Percentiles rank a stretch among this genome's conserved stretches.
phyloP scores from a whole-genome alignment of 305 asterid genomes.

The Withania somnifera region DNA sequence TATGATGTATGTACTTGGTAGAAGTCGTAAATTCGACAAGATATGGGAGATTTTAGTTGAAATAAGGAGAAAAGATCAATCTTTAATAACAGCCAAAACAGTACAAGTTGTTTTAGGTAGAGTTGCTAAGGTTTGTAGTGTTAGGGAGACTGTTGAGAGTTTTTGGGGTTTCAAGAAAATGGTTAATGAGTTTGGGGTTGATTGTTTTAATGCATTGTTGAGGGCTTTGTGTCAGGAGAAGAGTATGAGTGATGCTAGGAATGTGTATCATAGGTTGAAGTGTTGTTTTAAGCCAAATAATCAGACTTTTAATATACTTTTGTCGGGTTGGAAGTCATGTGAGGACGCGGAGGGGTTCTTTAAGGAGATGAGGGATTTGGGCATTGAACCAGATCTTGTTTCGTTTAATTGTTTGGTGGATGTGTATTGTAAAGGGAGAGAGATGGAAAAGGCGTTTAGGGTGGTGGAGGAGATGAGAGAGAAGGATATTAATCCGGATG shows the following conservation, averaged over 20 bases:
- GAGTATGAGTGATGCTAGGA: conserved; percentile 85
- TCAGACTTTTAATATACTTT: conserved; percentile 63
- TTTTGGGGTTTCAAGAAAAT: conserved; percentile 50
- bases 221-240: conserved; percentile 80
- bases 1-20: conserved; percentile 63
- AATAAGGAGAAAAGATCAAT: conserved; percentile 49
- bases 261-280: conserved; percentile 60
- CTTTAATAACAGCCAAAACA: conserved; percentile 63
- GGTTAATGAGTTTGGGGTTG: conserved; percentile 45
- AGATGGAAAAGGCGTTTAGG: conserved; percentile 47
- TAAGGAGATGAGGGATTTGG: conserved; percentile 54
- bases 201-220: conserved; percentile 57
- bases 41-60: conserved; percentile 61
- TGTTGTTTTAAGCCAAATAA: conserved; percentile 61
- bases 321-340: conserved; percentile 75
- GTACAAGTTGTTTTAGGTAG: conserved; percentile 71
- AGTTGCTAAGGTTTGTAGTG: conserved; percentile 77
- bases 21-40: conserved; percentile 52
- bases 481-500: conserved; percentile 59
- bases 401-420: conserved; percentile 82
- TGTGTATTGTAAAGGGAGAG: conserved; percentile 72
- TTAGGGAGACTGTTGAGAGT: conserved; percentile 62
- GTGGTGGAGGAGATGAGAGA: conserved; percentile 57
- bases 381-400: conserved; percentile 67
- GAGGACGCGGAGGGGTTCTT: conserved; percentile 70